Evolutionary conservation across 2,329 filamentous ascomycete species (phyloP), one percentile per base, ranked within the genome.

Genomic region (Diaporthe ampelina): DNA sequence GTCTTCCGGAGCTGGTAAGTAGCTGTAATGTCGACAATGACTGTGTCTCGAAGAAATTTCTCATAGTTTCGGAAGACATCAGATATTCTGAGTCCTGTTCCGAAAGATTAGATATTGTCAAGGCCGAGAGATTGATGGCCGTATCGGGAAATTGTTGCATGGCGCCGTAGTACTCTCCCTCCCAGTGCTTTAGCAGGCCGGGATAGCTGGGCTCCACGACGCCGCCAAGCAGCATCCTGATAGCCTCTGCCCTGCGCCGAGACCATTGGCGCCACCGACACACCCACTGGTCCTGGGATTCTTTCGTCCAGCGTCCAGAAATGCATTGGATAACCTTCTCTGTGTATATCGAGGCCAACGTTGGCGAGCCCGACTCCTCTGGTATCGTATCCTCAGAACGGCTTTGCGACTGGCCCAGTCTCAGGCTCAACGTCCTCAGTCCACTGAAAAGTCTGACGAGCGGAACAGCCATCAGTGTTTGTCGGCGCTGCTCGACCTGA

Each of bases 101-200:
- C 6, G 73, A n/a, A 11, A 74, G 50, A 21, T 74, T 74, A 1
- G 69, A 57, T 32, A 74, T 43, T 4, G 73, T 68, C 73, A 74
- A 21, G 21, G 50, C 35, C 15, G 58, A 24, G n/a, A 74, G 40
- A 35, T 50, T 32, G 19, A 59, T 67, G 10, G 50, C 7, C 24
- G 32, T 21, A 8, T 40, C 32, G 4, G 48, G 63, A 9, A 54
- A 68, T 15, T 35, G 32, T 54, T 40, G 15, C n/a, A 26, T 24
- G 11, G 32, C 52, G 15, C 15, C 48, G n/a, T 26, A 54, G 5
- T 32, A 6, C 10, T 54, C 32, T 1, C 15, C 13, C 5, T 40
- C 63, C 11, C 29, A 32, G 29, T 32, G 29, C 29, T 4, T 7
- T 11, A 21, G 13, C 8, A 21, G 17, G 48, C 45, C 17, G 21